Base-by-base conservation (phyloP, 2,329 filamentous ascomycete species). In the Sarocladiaceae sp. region DNA sequence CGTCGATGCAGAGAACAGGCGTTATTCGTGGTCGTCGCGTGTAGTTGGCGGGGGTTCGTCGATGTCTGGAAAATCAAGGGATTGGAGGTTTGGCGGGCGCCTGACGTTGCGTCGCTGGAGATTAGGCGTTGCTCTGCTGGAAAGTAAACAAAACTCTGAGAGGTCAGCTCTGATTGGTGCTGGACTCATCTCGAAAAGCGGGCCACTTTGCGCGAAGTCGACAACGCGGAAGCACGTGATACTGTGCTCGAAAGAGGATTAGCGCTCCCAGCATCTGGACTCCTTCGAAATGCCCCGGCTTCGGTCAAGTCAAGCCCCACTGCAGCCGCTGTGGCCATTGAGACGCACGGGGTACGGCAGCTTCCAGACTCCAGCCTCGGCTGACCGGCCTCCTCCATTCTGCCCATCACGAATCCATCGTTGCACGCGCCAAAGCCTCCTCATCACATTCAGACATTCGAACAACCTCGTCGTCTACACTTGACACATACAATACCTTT, bases 81-180 rank as follows among this genome's bases (percentile, higher is more conserved):
- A 26, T 10, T 48, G 40, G 3, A 11, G 13, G 15, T 13, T 33
- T 22, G 20, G 26, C 44, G 25, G 23, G 40, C 40, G 40, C 40
- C 44, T 31, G 26, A 48, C 44, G 44, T 48, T 48, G 44, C 40
- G 25, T 44, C 40, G 22, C 40, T 44, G 40, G 40, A 44, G 40
- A 44, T 44, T 44, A 44, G 57, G 52, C 62, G 70, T 73, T 73
- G 70, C 70, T 64, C 52, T 57, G 69, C 55, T 48, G 52, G 62
- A 67, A 71, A 72, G 71, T 73, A 73, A 73, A 73, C 71, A 73
- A 72, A 71, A 51, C 17, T 13, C 28, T 10, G 13, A 11, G 15
- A 17, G 40, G 31, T 25, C 23, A 17, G 35, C 28, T 54, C 44
- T 61, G 53, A 60, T 56, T 57, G 57, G 54, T n/a, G n/a, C 46